Conservation (phyloP, 1,139 yeast species). For the Debaryomycetaceae sp. region DNA sequence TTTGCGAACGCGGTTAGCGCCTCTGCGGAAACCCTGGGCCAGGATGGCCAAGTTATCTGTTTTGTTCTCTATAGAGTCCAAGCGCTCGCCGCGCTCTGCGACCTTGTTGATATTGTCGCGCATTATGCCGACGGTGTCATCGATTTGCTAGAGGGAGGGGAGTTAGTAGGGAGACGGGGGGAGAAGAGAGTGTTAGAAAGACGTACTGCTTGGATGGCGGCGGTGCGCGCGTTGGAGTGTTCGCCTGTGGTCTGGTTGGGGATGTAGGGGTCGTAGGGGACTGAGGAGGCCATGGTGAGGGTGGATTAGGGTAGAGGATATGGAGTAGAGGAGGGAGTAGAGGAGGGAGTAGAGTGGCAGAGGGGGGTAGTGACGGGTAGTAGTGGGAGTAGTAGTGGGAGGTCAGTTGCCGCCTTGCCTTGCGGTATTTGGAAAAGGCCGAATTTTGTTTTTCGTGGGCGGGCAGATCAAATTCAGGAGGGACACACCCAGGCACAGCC, state of each 20-base stretch:
- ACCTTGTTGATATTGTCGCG: slow-evolving; percentile 94
- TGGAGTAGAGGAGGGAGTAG: slow-evolving; percentile 2
- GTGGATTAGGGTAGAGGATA: neutral
- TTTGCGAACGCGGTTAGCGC: slow-evolving; percentile 95
- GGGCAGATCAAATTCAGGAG: no score
- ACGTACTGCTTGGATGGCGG: slow-evolving; percentile 77
- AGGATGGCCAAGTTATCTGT: slow-evolving; percentile 88
- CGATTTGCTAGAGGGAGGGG: slow-evolving; percentile 52
- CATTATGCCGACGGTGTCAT: slow-evolving; percentile 97
- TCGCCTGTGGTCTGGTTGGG: slow-evolving; percentile 51
- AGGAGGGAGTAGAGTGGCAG: neutral
- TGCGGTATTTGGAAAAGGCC: no score
- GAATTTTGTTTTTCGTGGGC: no score
- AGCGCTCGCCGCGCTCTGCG: slow-evolving; percentile 88
- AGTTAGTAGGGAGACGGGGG: neutral
- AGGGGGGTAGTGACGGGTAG: no score
- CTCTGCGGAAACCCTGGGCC: slow-evolving; percentile 94
- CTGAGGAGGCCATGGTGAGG: slow-evolving; percentile 57
- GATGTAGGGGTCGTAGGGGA: slow-evolving; percentile 85
- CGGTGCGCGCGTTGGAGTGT: slow-evolving; percentile 56
- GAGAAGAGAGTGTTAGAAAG: neutral
- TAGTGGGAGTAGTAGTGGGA: no score
- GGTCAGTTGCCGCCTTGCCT: no score
- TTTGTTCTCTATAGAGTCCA: slow-evolving; percentile 87
- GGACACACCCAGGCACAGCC: no score